Conservation (phyloP, 2,329 filamentous ascomycete genomes). For the Nigrospora osmanthi region DNA sequence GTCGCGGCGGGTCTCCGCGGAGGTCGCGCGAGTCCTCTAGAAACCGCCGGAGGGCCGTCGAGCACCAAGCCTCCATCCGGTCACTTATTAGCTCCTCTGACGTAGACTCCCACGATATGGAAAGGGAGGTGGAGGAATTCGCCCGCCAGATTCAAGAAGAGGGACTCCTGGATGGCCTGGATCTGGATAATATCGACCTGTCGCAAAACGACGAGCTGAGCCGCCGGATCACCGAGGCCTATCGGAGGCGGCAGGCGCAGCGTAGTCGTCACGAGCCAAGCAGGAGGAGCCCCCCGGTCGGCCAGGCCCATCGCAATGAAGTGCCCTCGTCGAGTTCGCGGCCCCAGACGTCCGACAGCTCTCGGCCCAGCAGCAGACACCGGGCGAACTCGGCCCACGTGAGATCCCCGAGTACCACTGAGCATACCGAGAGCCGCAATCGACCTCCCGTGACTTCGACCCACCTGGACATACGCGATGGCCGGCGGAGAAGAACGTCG, state of each 20-base stretch:
- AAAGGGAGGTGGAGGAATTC: constrained; percentile 85
- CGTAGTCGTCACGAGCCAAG: constrained; percentile 40
- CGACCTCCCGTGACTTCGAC: constrained; percentile 41
- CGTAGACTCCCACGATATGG: constrained; percentile 68
- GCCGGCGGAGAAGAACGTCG: constrained; percentile 39
- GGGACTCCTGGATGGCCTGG: constrained; percentile 78
- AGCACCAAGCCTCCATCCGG: constrained; percentile 83
- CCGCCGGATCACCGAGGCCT: constrained; percentile 83
- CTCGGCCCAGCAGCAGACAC: constrained; percentile 16
- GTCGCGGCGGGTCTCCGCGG: constrained; percentile 36
- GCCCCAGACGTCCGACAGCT: constrained; percentile 13
- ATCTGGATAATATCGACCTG: constrained; percentile 79
- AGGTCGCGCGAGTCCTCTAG: constrained; percentile 27
- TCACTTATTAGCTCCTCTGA: constrained; percentile 78
- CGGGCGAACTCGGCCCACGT: constrained; percentile 21
- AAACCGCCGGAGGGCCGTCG: constrained; percentile 52
- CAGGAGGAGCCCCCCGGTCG: constrained; percentile 34
- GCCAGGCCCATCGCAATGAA: constrained; percentile 27
- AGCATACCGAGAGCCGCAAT: constrained; percentile 38
- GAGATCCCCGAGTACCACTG: constrained; percentile 29
- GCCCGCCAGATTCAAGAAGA: constrained; percentile 83
- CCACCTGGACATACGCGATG: constrained; percentile 40
- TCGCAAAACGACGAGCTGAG: constrained; percentile 84
- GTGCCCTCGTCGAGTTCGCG: constrained; percentile 14
- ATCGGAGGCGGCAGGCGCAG: constrained; percentile 66